Conservation (phyloP, 306 rosid genomes). For the Senna siamea region DNA sequence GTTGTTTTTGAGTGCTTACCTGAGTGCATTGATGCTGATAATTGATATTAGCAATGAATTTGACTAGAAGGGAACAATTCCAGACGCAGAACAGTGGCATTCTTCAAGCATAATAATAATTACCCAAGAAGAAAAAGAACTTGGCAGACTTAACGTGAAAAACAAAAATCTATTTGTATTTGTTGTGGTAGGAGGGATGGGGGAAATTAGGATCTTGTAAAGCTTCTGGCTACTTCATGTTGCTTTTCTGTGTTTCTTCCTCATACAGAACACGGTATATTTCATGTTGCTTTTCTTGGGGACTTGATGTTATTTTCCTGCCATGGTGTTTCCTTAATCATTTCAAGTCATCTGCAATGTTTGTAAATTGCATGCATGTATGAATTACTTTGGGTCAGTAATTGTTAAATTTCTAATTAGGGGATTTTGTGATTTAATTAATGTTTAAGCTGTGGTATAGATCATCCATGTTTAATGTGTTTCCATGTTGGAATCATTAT, state of each 20-base stretch:
- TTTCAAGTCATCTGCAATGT: background rate
- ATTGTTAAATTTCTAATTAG: background rate
- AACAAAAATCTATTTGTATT: background rate
- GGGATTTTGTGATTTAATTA: slow-evolving; percentile 8
- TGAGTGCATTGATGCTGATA: background rate
- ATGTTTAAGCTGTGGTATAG: slow-evolving; percentile 24
- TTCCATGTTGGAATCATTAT: slow-evolving; percentile 2
- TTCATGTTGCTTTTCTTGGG: slow-evolving; percentile 14
- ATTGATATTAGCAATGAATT: background rate
- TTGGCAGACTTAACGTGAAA: background rate
- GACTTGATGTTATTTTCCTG: slow-evolving; percentile 16
- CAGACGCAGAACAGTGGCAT: background rate
- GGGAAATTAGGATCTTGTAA: slow-evolving; percentile 18
- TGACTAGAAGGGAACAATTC: background rate
- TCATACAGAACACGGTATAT: background rate
- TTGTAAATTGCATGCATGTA: slow-evolving; percentile 11
- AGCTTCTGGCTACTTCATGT: slow-evolving; percentile 5
- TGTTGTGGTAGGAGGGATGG: background rate
- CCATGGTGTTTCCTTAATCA: background rate
- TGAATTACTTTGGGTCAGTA: background rate
- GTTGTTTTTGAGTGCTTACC: background rate
- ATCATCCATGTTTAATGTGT: slow-evolving; percentile 19
- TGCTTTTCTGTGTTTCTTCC: background rate
- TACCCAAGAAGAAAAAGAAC: background rate
- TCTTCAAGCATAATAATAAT: background rate